These are phyloP conservation scores for Russula griseocarnosa DNA, from an alignment of 768 basidiomycete species.

Conservation along the genomic window DNA sequence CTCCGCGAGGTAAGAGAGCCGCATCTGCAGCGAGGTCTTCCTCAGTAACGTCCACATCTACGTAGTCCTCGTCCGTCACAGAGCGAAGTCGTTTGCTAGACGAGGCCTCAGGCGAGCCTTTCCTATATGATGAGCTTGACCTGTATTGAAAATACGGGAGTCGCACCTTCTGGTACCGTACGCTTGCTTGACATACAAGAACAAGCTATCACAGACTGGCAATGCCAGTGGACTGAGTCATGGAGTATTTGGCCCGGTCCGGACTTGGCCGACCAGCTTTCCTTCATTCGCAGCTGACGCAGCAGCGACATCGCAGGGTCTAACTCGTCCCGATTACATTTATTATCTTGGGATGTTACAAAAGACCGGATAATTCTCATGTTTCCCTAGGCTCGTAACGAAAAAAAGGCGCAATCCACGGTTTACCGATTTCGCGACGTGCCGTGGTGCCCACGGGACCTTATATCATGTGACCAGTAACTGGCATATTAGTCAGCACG, in stretches of 20 bases:
- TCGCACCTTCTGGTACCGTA: slow-evolving; percentile 32
- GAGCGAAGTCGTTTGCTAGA: slow-evolving; percentile 42
- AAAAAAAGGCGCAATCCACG: slow-evolving; percentile 98
- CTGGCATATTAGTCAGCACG: slow-evolving; percentile 12
- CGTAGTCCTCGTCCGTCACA: slow-evolving; percentile 52
- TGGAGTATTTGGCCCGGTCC: too few relatives aligned
- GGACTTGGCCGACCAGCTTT: background rate
- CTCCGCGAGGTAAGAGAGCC: slow-evolving; percentile 57
- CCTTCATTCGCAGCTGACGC: too few relatives aligned
- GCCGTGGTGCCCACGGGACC: too few relatives aligned
- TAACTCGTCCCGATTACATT: background rate
- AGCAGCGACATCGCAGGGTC: background rate
- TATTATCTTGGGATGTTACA: background rate
- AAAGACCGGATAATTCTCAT: background rate
- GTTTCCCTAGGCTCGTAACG: slow-evolving; percentile 78
- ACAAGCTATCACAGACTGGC: background rate
- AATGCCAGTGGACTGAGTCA: too few relatives aligned
- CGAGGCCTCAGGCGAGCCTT: slow-evolving; percentile 32
- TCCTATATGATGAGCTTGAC: background rate
- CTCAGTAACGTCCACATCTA: slow-evolving; percentile 53
- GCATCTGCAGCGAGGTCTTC: slow-evolving; percentile 45
- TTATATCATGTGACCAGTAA: background rate
- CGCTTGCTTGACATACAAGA: slow-evolving; percentile 23
- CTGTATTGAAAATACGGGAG: background rate
- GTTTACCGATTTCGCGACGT: slow-evolving; percentile 87